Conservation (phyloP, 225 moss, liverwort and hornwort genomes). For the Ulota crispa region DNA sequence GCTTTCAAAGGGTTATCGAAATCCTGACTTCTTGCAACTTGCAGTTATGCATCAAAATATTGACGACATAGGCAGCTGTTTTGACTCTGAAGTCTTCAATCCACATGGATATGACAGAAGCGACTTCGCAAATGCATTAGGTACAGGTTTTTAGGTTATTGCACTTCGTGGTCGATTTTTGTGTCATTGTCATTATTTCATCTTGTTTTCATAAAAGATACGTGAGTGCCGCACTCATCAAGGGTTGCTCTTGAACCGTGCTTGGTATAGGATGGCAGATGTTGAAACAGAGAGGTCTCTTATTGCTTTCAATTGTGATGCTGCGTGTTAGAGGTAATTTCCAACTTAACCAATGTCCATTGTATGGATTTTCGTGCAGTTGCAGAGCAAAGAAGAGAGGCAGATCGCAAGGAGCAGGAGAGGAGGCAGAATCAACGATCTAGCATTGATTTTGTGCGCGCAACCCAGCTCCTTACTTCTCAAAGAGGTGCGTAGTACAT, state of each 20-base stretch:
- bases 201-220: background rate
- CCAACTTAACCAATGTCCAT: background rate
- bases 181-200: background rate
- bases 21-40: conserved; percentile 94
- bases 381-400: conserved; percentile 70
- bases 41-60: conserved; percentile 82
- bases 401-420: conserved; percentile 85
- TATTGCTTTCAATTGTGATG: background rate
- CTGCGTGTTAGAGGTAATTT: background rate
- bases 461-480: conserved; percentile 61
- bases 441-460: conserved; percentile 85
- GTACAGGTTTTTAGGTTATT: conserved; percentile 31
- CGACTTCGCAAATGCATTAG: conserved; percentile 75
- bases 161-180: background rate
- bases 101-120: conserved; percentile 71
- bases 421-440: conserved; percentile 72
- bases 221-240: background rate
- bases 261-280: background rate
- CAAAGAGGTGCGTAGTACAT: conserved; percentile 39
- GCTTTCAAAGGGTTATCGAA: conserved; percentile 85
- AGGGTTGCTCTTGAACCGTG: background rate
- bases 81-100: conserved; percentile 69
- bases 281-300: background rate
- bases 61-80: conserved; percentile 83
- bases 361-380: conserved; percentile 25